phyloP scores from a whole-genome alignment of 352 stramenopile genomes.

The Bremia lactucae region DNA sequence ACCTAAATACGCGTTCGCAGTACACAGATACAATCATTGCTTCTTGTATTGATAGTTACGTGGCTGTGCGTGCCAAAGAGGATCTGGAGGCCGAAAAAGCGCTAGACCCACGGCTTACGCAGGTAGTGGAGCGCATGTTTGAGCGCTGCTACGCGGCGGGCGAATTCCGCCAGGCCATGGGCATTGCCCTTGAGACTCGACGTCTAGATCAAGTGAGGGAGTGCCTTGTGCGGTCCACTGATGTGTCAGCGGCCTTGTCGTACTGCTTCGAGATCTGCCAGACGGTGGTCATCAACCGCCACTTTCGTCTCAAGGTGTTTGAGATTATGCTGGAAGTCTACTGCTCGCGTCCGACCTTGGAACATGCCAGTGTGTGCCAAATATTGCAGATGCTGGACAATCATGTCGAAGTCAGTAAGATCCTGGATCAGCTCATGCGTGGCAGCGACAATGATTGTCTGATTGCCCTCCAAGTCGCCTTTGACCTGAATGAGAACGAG shows the following conservation, averaged over 20 bases:
- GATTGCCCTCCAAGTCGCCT: conserved; percentile 95
- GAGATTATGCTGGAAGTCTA: conserved; percentile 86
- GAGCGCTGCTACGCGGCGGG: conserved; percentile 91
- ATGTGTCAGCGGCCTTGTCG: conserved; percentile 65
- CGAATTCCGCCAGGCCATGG: conserved; percentile 93
- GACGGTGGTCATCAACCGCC: conserved; percentile 85
- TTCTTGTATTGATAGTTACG: conserved; percentile 97
- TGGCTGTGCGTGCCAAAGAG: conserved; percentile 74
- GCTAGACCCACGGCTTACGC: conserved; percentile 87
- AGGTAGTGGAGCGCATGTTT: conserved; percentile 97
- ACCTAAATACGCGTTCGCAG: conserved; percentile 87
- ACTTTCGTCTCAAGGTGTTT: conserved; percentile 93
- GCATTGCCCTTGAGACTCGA: conserved; percentile 93
- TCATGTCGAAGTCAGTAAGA: conserved; percentile 72
- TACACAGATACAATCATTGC: conserved; percentile 97
- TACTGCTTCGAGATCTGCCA: conserved; percentile 93
- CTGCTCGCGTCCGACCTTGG: conserved; percentile 40
- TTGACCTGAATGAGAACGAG: conserved; percentile 96
- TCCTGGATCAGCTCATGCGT: conserved; percentile 81
- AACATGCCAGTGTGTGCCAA: conserved; percentile 74
- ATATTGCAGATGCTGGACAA: conserved; percentile 86
- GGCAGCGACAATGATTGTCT: conserved; percentile 65
- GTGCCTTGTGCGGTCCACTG: conserved; percentile 75
- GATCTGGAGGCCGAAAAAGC: conserved; percentile 61
- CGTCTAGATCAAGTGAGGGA: conserved; percentile 90